phyloP scores from a whole-genome alignment of 2,329 filamentous ascomycete genomes.

The Pseudogymnoascus sp. region DNA sequence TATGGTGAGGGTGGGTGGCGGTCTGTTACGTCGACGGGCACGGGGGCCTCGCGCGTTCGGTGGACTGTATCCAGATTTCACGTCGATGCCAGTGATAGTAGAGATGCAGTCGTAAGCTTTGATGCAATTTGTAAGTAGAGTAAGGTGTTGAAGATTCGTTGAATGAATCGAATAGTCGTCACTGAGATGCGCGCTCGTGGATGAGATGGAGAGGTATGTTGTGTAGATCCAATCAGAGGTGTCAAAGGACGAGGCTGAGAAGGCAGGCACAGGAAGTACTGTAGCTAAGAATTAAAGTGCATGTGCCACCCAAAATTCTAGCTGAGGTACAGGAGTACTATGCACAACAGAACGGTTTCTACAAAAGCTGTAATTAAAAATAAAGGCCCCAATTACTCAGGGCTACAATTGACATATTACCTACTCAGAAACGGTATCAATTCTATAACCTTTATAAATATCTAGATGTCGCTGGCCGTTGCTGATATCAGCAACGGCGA shows the following conservation, averaged over 20 bases:
- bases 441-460: not conserved
- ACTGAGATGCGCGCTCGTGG: not conserved
- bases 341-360: not conserved
- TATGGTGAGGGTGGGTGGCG: not conserved
- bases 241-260: slow-evolving; percentile 4
- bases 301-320: not conserved
- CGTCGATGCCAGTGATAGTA: not conserved
- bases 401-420: not conserved
- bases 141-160: not conserved
- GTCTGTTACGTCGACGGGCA: not conserved
- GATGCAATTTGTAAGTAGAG: not conserved
- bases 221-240: not conserved
- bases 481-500: too few species aligned
- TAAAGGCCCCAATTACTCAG: not conserved
- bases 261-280: not conserved
- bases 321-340: not conserved
- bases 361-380: not conserved
- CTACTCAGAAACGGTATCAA: not conserved
- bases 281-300: not conserved
- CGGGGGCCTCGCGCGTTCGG: not conserved
- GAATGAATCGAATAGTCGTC: not conserved
- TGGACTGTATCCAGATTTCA: not conserved
- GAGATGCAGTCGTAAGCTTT: not conserved
- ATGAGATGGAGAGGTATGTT: not conserved
- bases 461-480: too few species aligned